Evolutionary conservation across 1,284 basidiomycete species (phyloP), one percentile per base, ranked within the genome.

Genomic region (Anthracocystis walkeri): DNA sequence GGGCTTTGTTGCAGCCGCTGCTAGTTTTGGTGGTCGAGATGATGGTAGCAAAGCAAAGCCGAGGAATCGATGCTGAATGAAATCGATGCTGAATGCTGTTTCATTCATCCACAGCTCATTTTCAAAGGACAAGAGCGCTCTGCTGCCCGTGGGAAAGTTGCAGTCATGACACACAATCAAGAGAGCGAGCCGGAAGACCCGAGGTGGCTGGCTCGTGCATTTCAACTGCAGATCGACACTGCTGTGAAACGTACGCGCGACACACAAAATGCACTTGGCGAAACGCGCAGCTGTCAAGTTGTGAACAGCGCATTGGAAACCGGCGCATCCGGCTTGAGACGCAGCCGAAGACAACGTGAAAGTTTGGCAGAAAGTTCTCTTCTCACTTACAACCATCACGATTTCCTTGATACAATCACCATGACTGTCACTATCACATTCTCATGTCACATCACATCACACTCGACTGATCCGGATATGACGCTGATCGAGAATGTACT

Each of bases 201-300:
- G 55, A 48, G 20, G 11, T 31, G 23, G 7, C 16, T 55, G 53
- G 53, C 53, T 55, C 53, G 53, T 58, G 46, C 58, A 44, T 45
- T 38, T 38, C 35, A 38, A 38, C 35, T 38, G 35, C 12, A 38
- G 35, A 38, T 38, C 35, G 35, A 5, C 7, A 38, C 35, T 38
- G 35, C 35, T 38, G 35, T 14, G 35, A 38, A 38, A 38, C 33
- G 33, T 14, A 35, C 33, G 33, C 33, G 33, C 33, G 33, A 38
- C 35, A 38, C 35, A 38, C 7, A 45, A 45, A 6, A 14, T 23
- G 21, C 21, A 45, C 44, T 5, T 11, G 25, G 45, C 46, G 44
- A 33, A 38, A 46, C 33, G 41, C 60, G 31, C 52, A 55, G 59
- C 52, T 62, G 59, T 55, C 59, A 41, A 49, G 45, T 18, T 52